Conservation (phyloP, 129 eudicot genomes). For the Artemisia tridentata region DNA sequence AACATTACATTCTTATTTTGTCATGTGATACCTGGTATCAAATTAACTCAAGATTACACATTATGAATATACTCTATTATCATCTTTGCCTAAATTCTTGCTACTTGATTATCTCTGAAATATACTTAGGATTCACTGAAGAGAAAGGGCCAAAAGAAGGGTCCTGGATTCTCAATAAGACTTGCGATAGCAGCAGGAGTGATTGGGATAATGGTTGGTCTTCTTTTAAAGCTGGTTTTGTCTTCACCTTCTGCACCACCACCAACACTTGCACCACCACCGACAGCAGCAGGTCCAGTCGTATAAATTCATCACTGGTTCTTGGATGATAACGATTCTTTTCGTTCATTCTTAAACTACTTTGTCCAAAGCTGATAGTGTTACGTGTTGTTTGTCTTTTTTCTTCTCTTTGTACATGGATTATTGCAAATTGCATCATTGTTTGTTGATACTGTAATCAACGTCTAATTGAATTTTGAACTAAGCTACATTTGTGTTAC, state of each 20-base stretch:
- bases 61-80: not conserved
- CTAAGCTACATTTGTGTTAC: not conserved
- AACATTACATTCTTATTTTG: not conserved
- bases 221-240: slow-evolving; percentile 51
- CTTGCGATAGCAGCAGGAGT: slow-evolving; percentile 66
- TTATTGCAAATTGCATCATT: slow-evolving; percentile 27
- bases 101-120: not conserved
- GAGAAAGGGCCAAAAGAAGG: slow-evolving; percentile 43
- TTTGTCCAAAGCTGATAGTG: slow-evolving; percentile 27
- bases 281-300: slow-evolving; percentile 31
- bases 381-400: slow-evolving; percentile 21
- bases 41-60: not conserved
- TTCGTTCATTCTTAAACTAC: slow-evolving; percentile 20
- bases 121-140: slow-evolving; percentile 54
- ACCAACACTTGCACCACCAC: slow-evolving; percentile 24
- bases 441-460: slow-evolving; percentile 21
- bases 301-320: slow-evolving; percentile 20
- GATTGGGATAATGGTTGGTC: slow-evolving; percentile 64
- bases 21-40: not conserved
- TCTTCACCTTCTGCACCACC: slow-evolving; percentile 41
- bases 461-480: slow-evolving; percentile 18
- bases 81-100: not conserved
- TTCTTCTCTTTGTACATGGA: slow-evolving; percentile 38
- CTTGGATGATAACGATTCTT: slow-evolving; percentile 23
- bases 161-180: slow-evolving; percentile 51